phyloP scores from a whole-genome alignment of 2,329 filamentous ascomycete species.

The Pseudocercospora musae region DNA sequence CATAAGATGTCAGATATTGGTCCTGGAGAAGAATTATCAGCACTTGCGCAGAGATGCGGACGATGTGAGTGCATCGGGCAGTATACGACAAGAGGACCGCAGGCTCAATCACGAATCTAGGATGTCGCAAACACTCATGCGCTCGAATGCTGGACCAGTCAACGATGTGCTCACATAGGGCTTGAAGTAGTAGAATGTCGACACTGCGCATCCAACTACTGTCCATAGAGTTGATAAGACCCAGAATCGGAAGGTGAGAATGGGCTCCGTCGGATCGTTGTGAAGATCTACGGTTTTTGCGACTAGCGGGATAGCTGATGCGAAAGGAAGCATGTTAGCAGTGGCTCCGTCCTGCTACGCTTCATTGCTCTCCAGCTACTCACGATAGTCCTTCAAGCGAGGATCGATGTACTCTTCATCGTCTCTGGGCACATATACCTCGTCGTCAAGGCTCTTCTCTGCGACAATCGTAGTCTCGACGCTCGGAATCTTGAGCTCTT shows the following conservation, averaged over 20 bases:
- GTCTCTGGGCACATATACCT: slow-evolving; percentile 7
- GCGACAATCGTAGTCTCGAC: neutral
- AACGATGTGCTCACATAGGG: slow-evolving; percentile 5
- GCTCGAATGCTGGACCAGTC: neutral
- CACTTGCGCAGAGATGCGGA: neutral
- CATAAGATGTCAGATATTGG: slow-evolving; percentile 6
- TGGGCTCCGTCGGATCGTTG: slow-evolving; percentile 16
- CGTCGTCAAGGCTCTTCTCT: neutral
- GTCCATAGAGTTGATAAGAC: slow-evolving; percentile 19
- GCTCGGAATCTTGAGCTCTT: neutral
- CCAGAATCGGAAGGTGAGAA: slow-evolving; percentile 22
- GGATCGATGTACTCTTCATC: slow-evolving; percentile 16
- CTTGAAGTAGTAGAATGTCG: slow-evolving; percentile 21
- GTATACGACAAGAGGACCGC: neutral
- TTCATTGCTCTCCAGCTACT: neutral
- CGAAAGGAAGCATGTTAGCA: neutral
- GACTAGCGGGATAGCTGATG: slow-evolving; percentile 7
- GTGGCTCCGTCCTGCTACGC: neutral
- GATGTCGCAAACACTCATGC: neutral
- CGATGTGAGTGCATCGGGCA: neutral
- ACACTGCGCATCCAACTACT: slow-evolving; percentile 14
- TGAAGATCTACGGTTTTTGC: slow-evolving; percentile 14
- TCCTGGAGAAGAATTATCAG: neutral
- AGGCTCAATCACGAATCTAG: neutral
- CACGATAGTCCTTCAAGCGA: slow-evolving; percentile 12